Evolutionary conservation across 805 yeast genomes (phyloP).

Genomic region (Wickerhamomyces kurtzmanii): DNA sequence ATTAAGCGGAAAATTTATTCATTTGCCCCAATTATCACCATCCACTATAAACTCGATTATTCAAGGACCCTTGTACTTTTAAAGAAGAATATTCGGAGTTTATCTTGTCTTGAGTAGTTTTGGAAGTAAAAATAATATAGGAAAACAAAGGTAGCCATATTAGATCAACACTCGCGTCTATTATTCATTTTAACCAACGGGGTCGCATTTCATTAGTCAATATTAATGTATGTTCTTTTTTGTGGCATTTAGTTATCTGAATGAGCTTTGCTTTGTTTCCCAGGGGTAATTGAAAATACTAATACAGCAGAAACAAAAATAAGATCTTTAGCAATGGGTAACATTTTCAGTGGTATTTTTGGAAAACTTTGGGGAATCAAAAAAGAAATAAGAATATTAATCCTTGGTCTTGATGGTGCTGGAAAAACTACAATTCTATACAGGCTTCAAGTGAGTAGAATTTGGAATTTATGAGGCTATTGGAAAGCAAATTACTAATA

Average conservation of each 20-base stretch:
- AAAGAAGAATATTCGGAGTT: too few relatives aligned
- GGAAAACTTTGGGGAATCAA: conserved; percentile 82
- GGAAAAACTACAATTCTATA: conserved; percentile 94
- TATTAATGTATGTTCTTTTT: not conserved
- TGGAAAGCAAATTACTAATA: conserved; percentile 10
- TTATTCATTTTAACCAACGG: not conserved
- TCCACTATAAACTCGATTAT: too few relatives aligned
- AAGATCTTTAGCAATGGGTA: conserved; percentile 50
- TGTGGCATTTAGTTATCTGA: too few relatives aligned
- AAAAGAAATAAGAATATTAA: conserved; percentile 83
- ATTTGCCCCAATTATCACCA: too few relatives aligned
- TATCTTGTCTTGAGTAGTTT: too few relatives aligned
- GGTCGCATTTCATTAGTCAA: not conserved
- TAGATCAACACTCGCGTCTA: not conserved
- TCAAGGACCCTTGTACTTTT: too few relatives aligned
- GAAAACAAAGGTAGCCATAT: not conserved
- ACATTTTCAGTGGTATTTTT: conserved; percentile 79
- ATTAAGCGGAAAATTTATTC: too few relatives aligned
- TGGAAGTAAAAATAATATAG: too few relatives aligned
- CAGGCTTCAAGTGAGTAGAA: conserved; percentile 50
- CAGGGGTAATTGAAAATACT: too few relatives aligned
- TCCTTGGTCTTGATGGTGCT: conserved; percentile 92
- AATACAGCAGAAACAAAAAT: too few relatives aligned
- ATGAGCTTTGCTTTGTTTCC: too few relatives aligned
- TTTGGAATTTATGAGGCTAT: not conserved